These are phyloP conservation scores for Beauveria scarabaeidicola DNA, from an alignment of 2,329 filamentous ascomycete genomes.

Conservation along the genomic window DNA sequence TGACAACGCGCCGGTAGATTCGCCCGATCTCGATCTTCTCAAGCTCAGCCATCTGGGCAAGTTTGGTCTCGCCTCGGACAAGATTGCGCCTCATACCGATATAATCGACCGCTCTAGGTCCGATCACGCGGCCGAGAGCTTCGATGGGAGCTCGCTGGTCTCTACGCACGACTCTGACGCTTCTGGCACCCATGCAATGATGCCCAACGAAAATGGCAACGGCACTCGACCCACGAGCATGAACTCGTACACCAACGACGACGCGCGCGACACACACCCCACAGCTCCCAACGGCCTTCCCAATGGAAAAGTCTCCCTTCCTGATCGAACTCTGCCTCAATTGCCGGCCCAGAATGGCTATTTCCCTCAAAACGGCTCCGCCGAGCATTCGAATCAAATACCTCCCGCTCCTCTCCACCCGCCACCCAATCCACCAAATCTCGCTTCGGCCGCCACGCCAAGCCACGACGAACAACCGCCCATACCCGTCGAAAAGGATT, in stretches of 20 bases:
- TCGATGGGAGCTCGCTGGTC: constrained; percentile 45
- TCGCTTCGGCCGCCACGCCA: not conserved
- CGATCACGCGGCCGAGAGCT: constrained; percentile 41
- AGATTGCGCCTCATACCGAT: constrained; percentile 28
- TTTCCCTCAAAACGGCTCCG: constrained; percentile 18
- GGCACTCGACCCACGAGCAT: constrained; percentile 42
- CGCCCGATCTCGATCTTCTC: constrained; percentile 34
- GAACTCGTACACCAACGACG: constrained; percentile 47
- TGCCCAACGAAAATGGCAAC: constrained; percentile 34
- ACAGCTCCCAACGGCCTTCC: not conserved
- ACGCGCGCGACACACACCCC: constrained; percentile 13
- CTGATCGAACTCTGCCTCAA: constrained; percentile 1
- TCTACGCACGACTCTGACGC: constrained; percentile 45
- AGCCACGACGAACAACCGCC: not conserved
- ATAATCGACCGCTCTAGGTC: constrained; percentile 33
- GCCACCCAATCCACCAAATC: constrained; percentile 1
- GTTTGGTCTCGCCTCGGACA: constrained; percentile 26
- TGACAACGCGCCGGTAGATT: constrained; percentile 34
- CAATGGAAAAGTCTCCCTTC: constrained; percentile 11
- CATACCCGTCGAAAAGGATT: not conserved
- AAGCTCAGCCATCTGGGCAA: constrained; percentile 34
- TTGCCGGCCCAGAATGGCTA: not conserved
- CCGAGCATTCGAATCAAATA: constrained; percentile 7
- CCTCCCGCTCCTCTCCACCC: not conserved
- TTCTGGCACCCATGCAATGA: constrained; percentile 36